A percentile compares a stretch with the other conserved stretches of the same genome.
Conservation (phyloP, 2,329 filamentous ascomycete genomes). For the Aspergillus persii region DNA sequence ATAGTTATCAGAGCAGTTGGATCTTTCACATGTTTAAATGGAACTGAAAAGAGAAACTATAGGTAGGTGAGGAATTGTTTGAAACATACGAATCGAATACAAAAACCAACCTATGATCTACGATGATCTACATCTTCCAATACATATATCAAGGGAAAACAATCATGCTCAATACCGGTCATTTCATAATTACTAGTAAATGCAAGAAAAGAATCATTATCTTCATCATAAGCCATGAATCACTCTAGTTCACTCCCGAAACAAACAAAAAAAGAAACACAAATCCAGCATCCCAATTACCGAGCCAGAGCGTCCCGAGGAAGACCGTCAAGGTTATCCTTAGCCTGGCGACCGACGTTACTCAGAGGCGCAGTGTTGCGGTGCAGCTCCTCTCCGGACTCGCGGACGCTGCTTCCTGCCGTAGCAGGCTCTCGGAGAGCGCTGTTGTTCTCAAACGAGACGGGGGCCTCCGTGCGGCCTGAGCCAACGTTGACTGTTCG, state of each 20-base stretch:
- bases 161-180: neutral
- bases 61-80: no score
- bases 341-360: constrained; percentile 61
- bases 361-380: constrained; percentile 47
- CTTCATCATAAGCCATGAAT: neutral
- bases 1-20: no score
- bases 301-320: constrained; percentile 60
- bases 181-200: neutral
- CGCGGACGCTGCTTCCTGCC: constrained; percentile 52
- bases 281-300: constrained; percentile 28
- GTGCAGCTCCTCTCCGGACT: constrained; percentile 52
- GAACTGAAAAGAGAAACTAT: no score
- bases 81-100: no score
- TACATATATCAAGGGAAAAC: no score
- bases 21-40: no score
- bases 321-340: constrained; percentile 55
- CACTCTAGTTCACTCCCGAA: neutral
- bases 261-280: neutral
- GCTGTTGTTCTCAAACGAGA: constrained; percentile 48
- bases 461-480: constrained; percentile 54
- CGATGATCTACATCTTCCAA: no score
- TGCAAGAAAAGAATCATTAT: neutral
- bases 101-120: no score
- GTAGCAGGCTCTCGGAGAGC: constrained; percentile 62
- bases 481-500: constrained; percentile 69